Evolutionary conservation across 257 asterid species (phyloP), one percentile per base, ranked within the genome.

Genomic region (Salvia splendens): DNA sequence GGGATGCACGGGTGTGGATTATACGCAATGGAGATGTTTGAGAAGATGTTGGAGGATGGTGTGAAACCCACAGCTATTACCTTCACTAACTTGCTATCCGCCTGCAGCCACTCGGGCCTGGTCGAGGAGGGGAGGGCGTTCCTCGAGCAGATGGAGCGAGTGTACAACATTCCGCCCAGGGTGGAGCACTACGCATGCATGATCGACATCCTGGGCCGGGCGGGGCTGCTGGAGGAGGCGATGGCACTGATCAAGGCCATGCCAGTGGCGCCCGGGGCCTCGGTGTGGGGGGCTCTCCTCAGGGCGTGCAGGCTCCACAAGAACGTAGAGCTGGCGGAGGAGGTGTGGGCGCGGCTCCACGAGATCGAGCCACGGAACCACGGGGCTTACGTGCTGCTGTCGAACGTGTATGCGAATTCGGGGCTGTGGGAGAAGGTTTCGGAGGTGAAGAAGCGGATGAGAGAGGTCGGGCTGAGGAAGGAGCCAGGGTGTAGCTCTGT

Each of bases 401-500:
- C 91, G 12, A 88, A 92, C 73, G 73, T 86, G 1, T 86, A 83
- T 38, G 98, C 98, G 4, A 75, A 73, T 69, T 73, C 71, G 10
- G 92, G 95, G 12, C 66, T 64, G 55, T 87, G 95, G 92, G 90
- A 86, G 42, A 73, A 80, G 76, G 96, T 86, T 48, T 72, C 91
- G 0, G 64, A 70, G 74, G 28, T 87, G 81, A 79, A 93, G 82
- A 85, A 80, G 65, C 69, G 60, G 9, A 88, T 86, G 95, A 80
- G 80, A 73, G 88, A 86, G 14, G 77, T 41, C 20, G 96, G 95
- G 30, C 52, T 87, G 78, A 87, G 79, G 84, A 92, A 92, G 72
- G 92, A 92, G 69, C 96, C 95, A 33, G 96, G 98, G 1, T 83
- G 89, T 56, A 92, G 98, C 82, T 85, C 75, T 17, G 80, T 92